Evolutionary conservation across 1,284 basidiomycete species (phyloP), one percentile per base, ranked within the genome.

Genomic region (Marasmius sp.): DNA sequence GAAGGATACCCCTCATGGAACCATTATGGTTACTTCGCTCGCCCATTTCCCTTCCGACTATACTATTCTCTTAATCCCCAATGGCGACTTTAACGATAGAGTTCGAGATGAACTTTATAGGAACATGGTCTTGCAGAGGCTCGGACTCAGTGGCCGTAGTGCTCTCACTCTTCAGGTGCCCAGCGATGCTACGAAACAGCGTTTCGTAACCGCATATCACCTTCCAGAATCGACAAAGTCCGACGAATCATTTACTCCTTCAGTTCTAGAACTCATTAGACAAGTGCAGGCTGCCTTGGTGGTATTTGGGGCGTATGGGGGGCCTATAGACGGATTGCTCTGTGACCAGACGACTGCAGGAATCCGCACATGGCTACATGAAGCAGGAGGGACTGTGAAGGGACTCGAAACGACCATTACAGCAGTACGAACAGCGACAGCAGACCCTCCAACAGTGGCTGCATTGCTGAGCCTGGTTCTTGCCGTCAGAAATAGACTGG

Each of bases 21-120:
- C 81, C 14, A 79, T 93, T 65, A 86, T 93, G 84, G 84, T 87
- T 59, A 93, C 91, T n/a, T 92, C 90, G 7, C 82, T 93, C 18
- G 89, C 89, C 49, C 87, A 91, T 74, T 93, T 93, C 71, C 89
- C 89, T 58, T 92, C 90, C 3, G 91, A 93, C 76, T 91, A 86
- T 70, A 91, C 89, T 59, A 91, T 93, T 62, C 88, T 93, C 20
- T 85, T 83, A 61, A 85, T 93, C 59, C 90, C 90, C 0, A 75
- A 80, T 55, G 92, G 92, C 34, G 80, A 88, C 70, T 89, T 87
- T 71, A 47, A 47, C 20, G 77, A 85, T 20, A 79, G 81, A 36
- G 78, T 81, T 38, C 81, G 81, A 62, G 84, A 89, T 64, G 85
- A 85, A 62, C 81, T 93, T 34, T 91, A 89, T 72, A 81, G 86